Evolutionary conservation across 192 early-diverging fungal genomes (phyloP), one percentile per base, ranked within the genome.

Genomic region (Nowakowskiella sp.): DNA sequence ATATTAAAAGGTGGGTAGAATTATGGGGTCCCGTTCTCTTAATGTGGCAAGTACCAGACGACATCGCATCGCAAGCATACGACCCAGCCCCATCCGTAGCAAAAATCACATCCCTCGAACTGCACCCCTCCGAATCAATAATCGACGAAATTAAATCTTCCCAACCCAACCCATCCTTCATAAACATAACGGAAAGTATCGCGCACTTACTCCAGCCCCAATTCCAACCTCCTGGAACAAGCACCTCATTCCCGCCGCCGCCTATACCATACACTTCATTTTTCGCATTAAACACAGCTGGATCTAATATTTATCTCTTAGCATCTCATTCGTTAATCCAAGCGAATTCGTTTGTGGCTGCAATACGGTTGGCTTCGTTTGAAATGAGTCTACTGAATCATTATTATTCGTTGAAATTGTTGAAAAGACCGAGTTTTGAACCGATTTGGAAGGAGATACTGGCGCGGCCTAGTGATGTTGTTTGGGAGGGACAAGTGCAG

Each of bases 1-100:
- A n/a, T n/a, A n/a, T 28, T 1, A 73, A 73, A 44, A 66, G 55
- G 57, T 73, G 72, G 72, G 61, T 55, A 31, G 72, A 74, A 33
- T 43, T 74, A 1, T 59, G 65, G 42, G 72, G 72, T 13, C 67
- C 70, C 5, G 51, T 45, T 6, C 53, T 74, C 2, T 52, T 62
- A 19, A 27, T 74, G 3, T 74, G 72, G 72, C 36, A 31, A 6
- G 67, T 71, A 1, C 61, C 65, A 9, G 72, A 74, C 4, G 70
- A 73, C 32, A 42, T 66, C 27, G 60, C 61, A 6, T 26, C 25
- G 16, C 21, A 65, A 16, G 43, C 57, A 1, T 65, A 64, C 44
- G 46, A 32, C 2, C 55, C 62, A 1, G 22, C 28, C 13, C 58
- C 51, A 13, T 44, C 53, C 5, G 49, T 64, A 25, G 55, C 67